These are phyloP conservation scores for Porcisia hertigi DNA, from an alignment of 208 protist genomes.

Conservation along the genomic window DNA sequence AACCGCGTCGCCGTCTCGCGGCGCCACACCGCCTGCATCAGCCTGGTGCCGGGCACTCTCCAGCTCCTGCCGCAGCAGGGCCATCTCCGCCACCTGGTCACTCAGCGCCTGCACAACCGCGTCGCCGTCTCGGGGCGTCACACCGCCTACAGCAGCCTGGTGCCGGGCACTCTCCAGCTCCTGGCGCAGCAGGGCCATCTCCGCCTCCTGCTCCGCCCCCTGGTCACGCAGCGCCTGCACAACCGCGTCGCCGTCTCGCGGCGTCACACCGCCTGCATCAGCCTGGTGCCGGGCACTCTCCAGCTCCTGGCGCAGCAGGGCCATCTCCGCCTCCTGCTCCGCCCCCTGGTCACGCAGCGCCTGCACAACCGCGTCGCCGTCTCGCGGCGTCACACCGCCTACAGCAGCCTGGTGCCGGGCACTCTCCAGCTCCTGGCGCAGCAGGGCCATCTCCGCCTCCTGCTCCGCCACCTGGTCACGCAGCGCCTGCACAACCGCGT, in stretches of 20 bases:
- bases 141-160: too few species aligned
- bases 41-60: too few species aligned
- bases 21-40: too few species aligned
- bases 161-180: too few species aligned
- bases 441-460: not conserved
- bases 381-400: not conserved
- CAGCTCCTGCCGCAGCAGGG: not conserved
- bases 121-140: too few species aligned
- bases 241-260: too few species aligned
- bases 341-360: not conserved
- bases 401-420: too few species aligned
- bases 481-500: not conserved
- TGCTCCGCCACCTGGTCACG: not conserved
- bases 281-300: not conserved
- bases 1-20: not conserved
- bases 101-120: slow-evolving; percentile 1
- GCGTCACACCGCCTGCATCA: too few species aligned
- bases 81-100: not conserved
- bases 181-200: too few species aligned
- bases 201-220: too few species aligned
- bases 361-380: not conserved
- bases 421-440: not conserved
- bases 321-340: not conserved
- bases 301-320: not conserved
- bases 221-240: too few species aligned